Evolutionary conservation across 2,329 filamentous ascomycete genomes (phyloP).

Genomic region (Tolypocladium ovalisporum): DNA sequence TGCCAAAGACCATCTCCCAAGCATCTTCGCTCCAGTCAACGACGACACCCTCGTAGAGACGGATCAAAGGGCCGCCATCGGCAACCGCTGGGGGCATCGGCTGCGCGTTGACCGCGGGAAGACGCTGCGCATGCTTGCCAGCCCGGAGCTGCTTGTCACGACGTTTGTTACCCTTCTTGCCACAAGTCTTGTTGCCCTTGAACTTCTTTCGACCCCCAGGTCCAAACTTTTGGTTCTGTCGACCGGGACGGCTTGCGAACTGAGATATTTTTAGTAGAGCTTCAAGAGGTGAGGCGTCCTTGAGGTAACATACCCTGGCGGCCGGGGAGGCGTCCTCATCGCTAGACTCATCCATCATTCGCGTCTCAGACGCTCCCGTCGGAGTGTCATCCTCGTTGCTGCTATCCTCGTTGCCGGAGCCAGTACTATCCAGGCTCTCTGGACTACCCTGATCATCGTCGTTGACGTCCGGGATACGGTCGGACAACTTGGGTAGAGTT

Average conservation of each 20-base stretch:
- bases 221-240: slow-evolving; percentile 14
- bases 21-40: slow-evolving; percentile 72
- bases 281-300: neutral
- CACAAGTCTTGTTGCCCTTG: slow-evolving; percentile 32
- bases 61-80: slow-evolving; percentile 54
- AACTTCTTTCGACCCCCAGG: slow-evolving; percentile 34
- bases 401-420: slow-evolving; percentile 39
- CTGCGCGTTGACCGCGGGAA: slow-evolving; percentile 18
- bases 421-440: slow-evolving; percentile 33
- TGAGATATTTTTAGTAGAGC: slow-evolving; percentile 3
- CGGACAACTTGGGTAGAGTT: slow-evolving; percentile 40
- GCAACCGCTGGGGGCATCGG: slow-evolving; percentile 26
- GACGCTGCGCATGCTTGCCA: slow-evolving; percentile 26
- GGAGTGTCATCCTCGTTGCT: slow-evolving; percentile 37
- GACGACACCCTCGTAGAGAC: slow-evolving; percentile 73
- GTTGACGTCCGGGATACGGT: slow-evolving; percentile 32
- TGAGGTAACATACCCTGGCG: slow-evolving; percentile 12
- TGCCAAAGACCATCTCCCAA: slow-evolving; percentile 59
- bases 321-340: slow-evolving; percentile 35
- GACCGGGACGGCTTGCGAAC: slow-evolving; percentile 8
- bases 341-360: slow-evolving; percentile 49
- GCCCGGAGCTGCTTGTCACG: slow-evolving; percentile 29
- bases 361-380: slow-evolving; percentile 26
- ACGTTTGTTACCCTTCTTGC: slow-evolving; percentile 38
- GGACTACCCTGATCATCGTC: slow-evolving; percentile 39